Base-by-base conservation (phyloP, 495 filamentous ascomycete species). In the Corynascus novoguineensis region DNA sequence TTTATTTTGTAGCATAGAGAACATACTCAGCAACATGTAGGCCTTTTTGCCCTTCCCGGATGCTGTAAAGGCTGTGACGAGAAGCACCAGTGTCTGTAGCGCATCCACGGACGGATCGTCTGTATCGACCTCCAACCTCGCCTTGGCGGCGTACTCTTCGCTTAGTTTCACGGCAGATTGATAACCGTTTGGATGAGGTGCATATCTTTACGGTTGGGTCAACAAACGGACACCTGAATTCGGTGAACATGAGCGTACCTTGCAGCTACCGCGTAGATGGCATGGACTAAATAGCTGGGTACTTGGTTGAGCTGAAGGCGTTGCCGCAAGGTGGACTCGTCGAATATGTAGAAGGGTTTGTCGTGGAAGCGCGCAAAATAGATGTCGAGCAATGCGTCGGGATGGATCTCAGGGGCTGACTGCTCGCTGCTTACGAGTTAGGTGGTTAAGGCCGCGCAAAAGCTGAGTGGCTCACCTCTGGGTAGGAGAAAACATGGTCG, bases 21-120 rank as follows among this genome's bases (percentile, higher is more conserved):
- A 5, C 46, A 65, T 82, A 90, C 87, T 79, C 41, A 95, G 71
- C 19, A 88, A 78, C 89, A 95, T 95, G 62, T 89, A 92, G 1
- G 86, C 84, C 68, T 87, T 90, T 73, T 88, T 92, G 22, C 89
- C 86, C 60, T 86, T 82, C n/a, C 89, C 88, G 24, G 82, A 76
- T 17, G 87, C 88, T 46, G 84, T 90, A 63, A 82, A 88, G 3
- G 86, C 83, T 64, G 85, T 84, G 4, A 83, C 83, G 1, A 95
- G 80, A n/a, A 95, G 76, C 46, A 95, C 68, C 11, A 91, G 75
- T 6, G 87, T 76, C 65, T 95, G 89, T 7, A 92, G 70, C 28
- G 79, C 77, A 66, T 92, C 89, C 41, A 92, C 80, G 0, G 83
- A 85, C 9, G 89, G 89, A 60, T 90, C 85, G 57, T 92, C 89